These are phyloP conservation scores for Trichoderma sp. DNA, from an alignment of 2,329 filamentous ascomycete species.

Conservation along the genomic window DNA sequence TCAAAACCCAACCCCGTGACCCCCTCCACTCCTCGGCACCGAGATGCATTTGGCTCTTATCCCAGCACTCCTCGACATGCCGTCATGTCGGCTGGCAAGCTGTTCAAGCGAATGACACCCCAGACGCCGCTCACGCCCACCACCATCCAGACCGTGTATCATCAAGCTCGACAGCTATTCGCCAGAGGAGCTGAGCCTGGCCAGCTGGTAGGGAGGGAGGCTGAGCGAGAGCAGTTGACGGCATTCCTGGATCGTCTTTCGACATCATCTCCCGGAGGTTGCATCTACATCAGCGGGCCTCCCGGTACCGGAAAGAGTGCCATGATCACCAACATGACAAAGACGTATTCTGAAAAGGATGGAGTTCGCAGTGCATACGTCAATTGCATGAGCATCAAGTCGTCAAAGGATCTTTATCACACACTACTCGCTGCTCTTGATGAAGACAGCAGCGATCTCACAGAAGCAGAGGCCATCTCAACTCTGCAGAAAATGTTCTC, in stretches of 20 bases:
- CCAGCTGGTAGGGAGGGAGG: slow-evolving; percentile 74
- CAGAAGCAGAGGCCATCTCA: slow-evolving; percentile 65
- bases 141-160: slow-evolving; percentile 73
- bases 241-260: slow-evolving; percentile 67
- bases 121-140: slow-evolving; percentile 71
- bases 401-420: slow-evolving; percentile 78
- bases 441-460: slow-evolving; percentile 51
- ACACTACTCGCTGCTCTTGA: slow-evolving; percentile 71
- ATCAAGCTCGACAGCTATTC: slow-evolving; percentile 83
- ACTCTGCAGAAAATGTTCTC: slow-evolving; percentile 70
- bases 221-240: slow-evolving; percentile 62
- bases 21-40: slow-evolving; percentile 72
- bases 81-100: slow-evolving; percentile 71
- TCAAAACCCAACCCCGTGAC: slow-evolving; percentile 55
- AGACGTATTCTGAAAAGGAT: slow-evolving; percentile 51
- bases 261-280: slow-evolving; percentile 64
- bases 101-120: slow-evolving; percentile 75
- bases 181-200: slow-evolving; percentile 73
- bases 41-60: slow-evolving; percentile 70
- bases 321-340: slow-evolving; percentile 77
- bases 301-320: slow-evolving; percentile 97
- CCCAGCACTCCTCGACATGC: slow-evolving; percentile 81
- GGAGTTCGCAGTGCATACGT: slow-evolving; percentile 71
- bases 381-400: slow-evolving; percentile 97
- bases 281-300: slow-evolving; percentile 91